Conservation (phyloP, 768 basidiomycete species). For the Sporobolomyces phaffii region DNA sequence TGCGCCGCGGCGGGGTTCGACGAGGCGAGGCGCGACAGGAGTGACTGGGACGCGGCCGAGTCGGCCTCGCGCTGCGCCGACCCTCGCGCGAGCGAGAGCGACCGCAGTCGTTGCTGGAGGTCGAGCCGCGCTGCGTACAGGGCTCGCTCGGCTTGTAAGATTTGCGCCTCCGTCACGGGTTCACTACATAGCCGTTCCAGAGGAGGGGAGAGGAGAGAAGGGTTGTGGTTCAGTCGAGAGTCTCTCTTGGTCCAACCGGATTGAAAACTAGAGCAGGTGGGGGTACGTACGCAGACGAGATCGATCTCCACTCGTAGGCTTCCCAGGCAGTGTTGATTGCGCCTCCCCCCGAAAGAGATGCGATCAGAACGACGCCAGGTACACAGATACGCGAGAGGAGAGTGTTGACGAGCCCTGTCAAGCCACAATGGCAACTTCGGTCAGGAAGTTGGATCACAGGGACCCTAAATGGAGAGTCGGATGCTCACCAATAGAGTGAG, state of each 20-base stretch:
- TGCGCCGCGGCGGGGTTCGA: constrained; percentile 19
- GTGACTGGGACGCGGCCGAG: constrained; percentile 12
- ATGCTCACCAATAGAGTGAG: constrained; percentile 34
- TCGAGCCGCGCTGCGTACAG: constrained; percentile 38
- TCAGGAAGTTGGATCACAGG: no score
- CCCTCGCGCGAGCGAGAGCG: constrained; percentile 30
- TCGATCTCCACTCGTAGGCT: constrained; percentile 41
- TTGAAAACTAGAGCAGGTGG: neutral
- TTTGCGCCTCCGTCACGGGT: constrained; percentile 38
- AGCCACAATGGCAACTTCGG: no score
- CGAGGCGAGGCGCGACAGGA: constrained; percentile 26
- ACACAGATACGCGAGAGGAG: constrained; percentile 41
- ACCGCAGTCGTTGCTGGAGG: constrained; percentile 27
- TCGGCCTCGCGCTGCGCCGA: constrained; percentile 34
- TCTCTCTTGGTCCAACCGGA: no score
- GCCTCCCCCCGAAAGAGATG: constrained; percentile 40
- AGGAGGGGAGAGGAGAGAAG: no score
- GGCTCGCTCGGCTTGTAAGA: constrained; percentile 37
- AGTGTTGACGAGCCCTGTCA: constrained; percentile 38
- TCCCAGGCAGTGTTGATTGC: constrained; percentile 43
- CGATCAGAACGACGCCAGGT: constrained; percentile 42
- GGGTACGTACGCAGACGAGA: constrained; percentile 31
- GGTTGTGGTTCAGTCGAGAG: neutral
- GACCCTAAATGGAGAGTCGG: neutral
- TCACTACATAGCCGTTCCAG: constrained; percentile 16